Base-by-base conservation (phyloP, 768 basidiomycete species). In the Termitomyces sp. region DNA sequence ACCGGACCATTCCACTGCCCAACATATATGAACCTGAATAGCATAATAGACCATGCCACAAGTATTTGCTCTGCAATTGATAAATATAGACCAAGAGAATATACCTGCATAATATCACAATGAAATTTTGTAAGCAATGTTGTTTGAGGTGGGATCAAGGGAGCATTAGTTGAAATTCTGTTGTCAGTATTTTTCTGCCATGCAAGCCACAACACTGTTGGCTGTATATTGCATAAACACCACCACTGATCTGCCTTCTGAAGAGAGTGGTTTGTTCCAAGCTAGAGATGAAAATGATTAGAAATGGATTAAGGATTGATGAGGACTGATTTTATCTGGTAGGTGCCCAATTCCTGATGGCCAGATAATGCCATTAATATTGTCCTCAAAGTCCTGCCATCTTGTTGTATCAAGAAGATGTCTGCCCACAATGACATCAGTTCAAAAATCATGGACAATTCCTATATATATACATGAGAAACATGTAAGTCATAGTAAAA, bases 1-100 rank as follows among this genome's bases (percentile, higher is more conserved):
- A 61, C 39, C 50, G 53, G 49, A 58, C 56, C 12, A 55, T 61
- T 13, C 60, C 60, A 16, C 54, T 61, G 7, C 60, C 60, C 8
- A 10, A 55, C 7, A 18, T 52, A 1, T 15, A 34, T 18, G 48
- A 34, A 12, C 5, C 22, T 13, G 46, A 22, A 16, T 24, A 20
- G 24, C 26, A 24, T 26, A 26, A 45, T 45, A 24, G 24, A 46
- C 1, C 2, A 15, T 6, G 45, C 45, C 7, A 24, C 45, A 4
- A 46, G 24, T 46, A 46, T 6, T 15, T 16, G 5, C 13, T 46
- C 24, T 5, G 45, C 24, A 12, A 46, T 16, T 26, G 45, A 46
- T 46, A 26, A 16, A 15, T 46, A 46, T 15, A 46, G 15, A 0
- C 3, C 15, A 2, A 46, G 6, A 5, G 1, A 3, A 46, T 46